Evolutionary conservation across 805 yeast species (phyloP), one percentile per base, ranked within the genome.

Genomic region (Saccharomycopsis fibuligera): DNA sequence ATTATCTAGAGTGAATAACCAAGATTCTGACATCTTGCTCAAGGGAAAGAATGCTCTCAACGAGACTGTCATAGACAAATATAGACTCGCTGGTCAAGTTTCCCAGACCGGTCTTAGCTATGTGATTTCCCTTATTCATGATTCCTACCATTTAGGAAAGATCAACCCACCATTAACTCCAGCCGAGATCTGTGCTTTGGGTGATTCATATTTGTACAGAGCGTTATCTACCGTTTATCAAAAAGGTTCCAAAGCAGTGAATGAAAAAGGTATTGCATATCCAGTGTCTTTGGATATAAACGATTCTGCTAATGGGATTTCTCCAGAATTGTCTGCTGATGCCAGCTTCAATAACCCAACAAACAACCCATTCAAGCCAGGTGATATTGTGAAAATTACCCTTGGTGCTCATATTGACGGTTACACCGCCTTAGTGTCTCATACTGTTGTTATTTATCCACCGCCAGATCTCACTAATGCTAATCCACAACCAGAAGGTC

Each of bases 321-420:
- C 95, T 29, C 99, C 99, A 37, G 96, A 89, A 65, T 64, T 84
- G 45, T 89, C 81, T 61, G 85, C 81, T 56, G 67, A 62, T 29
- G 61, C 67, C 5, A 71, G 71, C 29, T 58, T 46, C 29, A 45
- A 50, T 6, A 59, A 68, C 56, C 63, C 63, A 47, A 64, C 44
- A 14, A 46, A 53, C 27, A 38, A 37, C 24, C 37, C 66, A 46
- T 78, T 86, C 58, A 63, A 65, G 47, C 78, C 79, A 22, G 98
- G 98, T 44, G 97, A 93, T 64, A 73, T 90, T 42, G 87, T 87
- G 30, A 90, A 91, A 54, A 75, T 93, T 50, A 71, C 85, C 10
- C 72, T 91, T 25, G 99, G 97, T 43, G 90, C 84, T 51, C 97
- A 93, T 56, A 78, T 93, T 57, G 99, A 93, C 66, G 99, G 99